phyloP scores from a whole-genome alignment of 352 stramenopile genomes.

The Pythium monospermum region DNA sequence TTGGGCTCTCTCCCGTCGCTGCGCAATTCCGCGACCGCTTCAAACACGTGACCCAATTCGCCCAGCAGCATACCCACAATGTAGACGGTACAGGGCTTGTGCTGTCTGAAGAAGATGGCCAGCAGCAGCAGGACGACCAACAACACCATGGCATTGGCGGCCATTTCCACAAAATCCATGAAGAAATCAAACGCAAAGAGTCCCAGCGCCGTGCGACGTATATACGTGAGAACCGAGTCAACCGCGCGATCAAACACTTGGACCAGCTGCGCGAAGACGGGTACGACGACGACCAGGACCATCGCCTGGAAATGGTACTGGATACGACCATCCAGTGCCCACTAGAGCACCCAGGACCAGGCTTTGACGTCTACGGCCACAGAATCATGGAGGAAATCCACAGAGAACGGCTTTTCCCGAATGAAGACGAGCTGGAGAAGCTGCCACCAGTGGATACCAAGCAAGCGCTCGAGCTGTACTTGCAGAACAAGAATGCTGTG shows the following conservation, averaged over 20 bases:
- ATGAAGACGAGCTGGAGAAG: slow-evolving; percentile 40
- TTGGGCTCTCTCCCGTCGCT: slow-evolving; percentile 39
- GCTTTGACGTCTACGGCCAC: slow-evolving; percentile 32
- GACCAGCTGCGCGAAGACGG: slow-evolving; percentile 2
- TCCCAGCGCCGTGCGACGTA: slow-evolving; percentile 9
- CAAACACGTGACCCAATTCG: slow-evolving; percentile 51
- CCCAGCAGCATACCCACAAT: slow-evolving; percentile 38
- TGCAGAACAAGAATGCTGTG: slow-evolving; percentile 53
- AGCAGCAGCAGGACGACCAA: too few relatives aligned
- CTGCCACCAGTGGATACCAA: slow-evolving; percentile 60
- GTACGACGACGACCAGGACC: slow-evolving; percentile 19
- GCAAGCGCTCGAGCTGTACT: slow-evolving; percentile 41
- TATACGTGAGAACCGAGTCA: not conserved
- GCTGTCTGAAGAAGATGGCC: not conserved
- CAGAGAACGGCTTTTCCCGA: slow-evolving; percentile 39
- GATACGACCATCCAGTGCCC: slow-evolving; percentile 24
- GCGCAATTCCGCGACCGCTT: slow-evolving; percentile 60
- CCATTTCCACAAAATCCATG: slow-evolving; percentile 58
- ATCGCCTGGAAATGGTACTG: slow-evolving; percentile 2
- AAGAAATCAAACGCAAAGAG: slow-evolving; percentile 30
- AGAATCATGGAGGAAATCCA: slow-evolving; percentile 7
- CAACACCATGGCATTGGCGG: slow-evolving; percentile 52
- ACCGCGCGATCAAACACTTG: slow-evolving; percentile 6
- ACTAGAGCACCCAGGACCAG: slow-evolving; percentile 28
- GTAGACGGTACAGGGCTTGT: not conserved